Conservation (phyloP, 176 grass and related monocot genomes). For the Musa itinerans region DNA sequence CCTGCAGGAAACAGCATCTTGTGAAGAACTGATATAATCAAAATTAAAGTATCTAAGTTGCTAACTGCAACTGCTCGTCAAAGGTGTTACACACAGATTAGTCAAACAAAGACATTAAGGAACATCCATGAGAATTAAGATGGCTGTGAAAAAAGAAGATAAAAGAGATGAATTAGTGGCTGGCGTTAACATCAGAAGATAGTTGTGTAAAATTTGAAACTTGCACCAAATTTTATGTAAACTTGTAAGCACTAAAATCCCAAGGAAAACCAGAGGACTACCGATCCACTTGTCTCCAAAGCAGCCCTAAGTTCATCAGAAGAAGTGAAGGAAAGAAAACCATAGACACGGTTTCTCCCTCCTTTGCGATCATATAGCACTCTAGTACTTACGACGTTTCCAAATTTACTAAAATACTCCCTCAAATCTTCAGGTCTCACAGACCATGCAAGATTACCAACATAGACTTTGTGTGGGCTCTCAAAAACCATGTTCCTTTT, state of each 20-base stretch:
- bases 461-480: constrained; percentile 50
- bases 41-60: not conserved
- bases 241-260: not conserved
- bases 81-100: not conserved
- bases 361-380: constrained; percentile 58
- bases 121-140: not conserved
- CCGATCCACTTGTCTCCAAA: constrained; percentile 38
- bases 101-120: not conserved
- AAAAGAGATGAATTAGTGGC: not conserved
- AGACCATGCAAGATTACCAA: constrained; percentile 66
- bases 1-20: constrained; percentile 28
- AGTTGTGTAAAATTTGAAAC: not conserved
- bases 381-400: constrained; percentile 54
- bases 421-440: constrained; percentile 50
- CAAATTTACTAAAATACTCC: constrained; percentile 48
- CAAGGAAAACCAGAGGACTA: constrained; percentile 14
- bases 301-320: constrained; percentile 44
- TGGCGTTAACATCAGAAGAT: not conserved
- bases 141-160: not conserved
- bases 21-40: not conserved
- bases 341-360: constrained; percentile 50
- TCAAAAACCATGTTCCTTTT: constrained; percentile 62
- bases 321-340: constrained; percentile 59
- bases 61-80: not conserved
- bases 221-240: not conserved